Conservation (phyloP, 345 rosid species). For the Heritiera littoralis region DNA sequence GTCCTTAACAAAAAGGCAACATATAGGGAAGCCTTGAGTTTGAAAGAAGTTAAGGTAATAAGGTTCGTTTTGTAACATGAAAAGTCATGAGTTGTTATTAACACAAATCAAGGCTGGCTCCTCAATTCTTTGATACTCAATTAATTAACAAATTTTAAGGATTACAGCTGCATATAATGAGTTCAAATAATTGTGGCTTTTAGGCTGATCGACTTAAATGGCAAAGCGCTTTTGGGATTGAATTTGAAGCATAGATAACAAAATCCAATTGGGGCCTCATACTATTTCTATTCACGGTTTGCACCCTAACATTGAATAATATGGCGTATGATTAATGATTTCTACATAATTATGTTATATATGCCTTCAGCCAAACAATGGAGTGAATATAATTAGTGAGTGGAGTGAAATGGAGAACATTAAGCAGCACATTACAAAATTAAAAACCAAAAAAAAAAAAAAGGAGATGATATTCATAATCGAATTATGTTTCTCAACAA, state of each 20-base stretch:
- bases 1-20: neutral
- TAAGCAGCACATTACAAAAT: no score
- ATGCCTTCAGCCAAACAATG: neutral
- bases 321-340: neutral
- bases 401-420: no score
- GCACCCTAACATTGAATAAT: constrained; percentile 2
- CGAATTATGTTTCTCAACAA: no score
- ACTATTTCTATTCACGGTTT: neutral
- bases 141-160: no score
- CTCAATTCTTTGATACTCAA: neutral
- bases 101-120: neutral
- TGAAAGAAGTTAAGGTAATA: neutral
- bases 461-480: no score
- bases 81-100: neutral
- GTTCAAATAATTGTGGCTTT: neutral
- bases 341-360: no score
- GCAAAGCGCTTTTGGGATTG: neutral
- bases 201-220: neutral
- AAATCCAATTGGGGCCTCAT: neutral
- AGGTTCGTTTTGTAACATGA: neutral
- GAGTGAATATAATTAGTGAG: no score
- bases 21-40: neutral
- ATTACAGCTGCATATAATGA: neutral
- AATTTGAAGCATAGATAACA: neutral
- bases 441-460: no score